Base-by-base conservation (phyloP, 176 grass and related monocot species). In the Hsuehochloa calcarea region DNA sequence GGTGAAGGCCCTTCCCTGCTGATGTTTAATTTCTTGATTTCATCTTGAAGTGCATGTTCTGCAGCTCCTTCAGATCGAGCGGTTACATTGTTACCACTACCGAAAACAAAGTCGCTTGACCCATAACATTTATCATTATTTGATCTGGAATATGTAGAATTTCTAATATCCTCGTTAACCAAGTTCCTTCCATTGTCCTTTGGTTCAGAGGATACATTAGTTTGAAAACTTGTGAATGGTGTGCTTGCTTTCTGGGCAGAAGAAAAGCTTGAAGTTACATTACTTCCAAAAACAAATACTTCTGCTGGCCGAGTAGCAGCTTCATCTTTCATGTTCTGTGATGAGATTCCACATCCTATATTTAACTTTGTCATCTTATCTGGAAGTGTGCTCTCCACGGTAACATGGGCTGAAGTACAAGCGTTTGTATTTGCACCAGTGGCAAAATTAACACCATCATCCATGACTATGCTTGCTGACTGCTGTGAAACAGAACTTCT, bases 1-100 rank as follows among this genome's bases (percentile, higher is more conserved):
- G n/a, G 6, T 35, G 69, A 80, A 78, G 77, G 31, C 40, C 55
- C 86, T 73, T 89, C 74, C 34, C 14, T 68, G 37, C 62, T 73
- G 70, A 94, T 91, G 66, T 91, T 86, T 58, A 93, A 86, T 84
- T 94, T 92, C 60, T 79, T 86, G 65, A 90, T 92, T 35, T 85
- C 88, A 69, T 93, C 88, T 67, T 86, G 78, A 9, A 97, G 74
- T 72, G n/a, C 78, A 90, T 81, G 72, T 80, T 87, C 75, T 39
- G 78, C 65, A 50, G 44, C 65, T 72, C 77, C 80, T 86, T 83
- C 54, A 79, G 55, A 80, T 70, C 9, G 43, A 83, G 22, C 3
- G 20, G 65, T 29, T 69, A 22, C 58, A 80, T 69, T 88, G 66
- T 31, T 85, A 12, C 68, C 9, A 14, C 79, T 78, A 17, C 80